phyloP scores from a whole-genome alignment of 257 asterid genomes.

The Solanum sejunctum region DNA sequence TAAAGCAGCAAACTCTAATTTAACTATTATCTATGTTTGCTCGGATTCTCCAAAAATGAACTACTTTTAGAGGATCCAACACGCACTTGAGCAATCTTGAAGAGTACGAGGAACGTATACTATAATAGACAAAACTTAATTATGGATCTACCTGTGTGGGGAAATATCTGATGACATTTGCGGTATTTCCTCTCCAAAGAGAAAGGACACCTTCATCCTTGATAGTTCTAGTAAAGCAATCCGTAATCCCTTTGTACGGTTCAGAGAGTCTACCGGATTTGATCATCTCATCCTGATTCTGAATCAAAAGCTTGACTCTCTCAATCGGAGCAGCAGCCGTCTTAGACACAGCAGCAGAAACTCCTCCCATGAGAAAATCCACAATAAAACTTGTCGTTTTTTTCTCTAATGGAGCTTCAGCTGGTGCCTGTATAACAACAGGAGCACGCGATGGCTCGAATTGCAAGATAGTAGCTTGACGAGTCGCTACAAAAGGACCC shows the following conservation, averaged over 20 bases:
- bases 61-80: not conserved
- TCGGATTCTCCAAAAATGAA: not conserved
- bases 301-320: conserved; percentile 14
- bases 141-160: conserved; percentile 6
- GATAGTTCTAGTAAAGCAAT: conserved; percentile 12
- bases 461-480: not conserved
- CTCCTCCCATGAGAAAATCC: conserved; percentile 20
- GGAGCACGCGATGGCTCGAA: not conserved
- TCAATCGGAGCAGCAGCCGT: conserved; percentile 5
- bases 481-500: not conserved
- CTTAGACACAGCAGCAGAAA: conserved; percentile 13
- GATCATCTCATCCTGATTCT: conserved; percentile 20
- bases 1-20: not conserved
- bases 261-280: conserved; percentile 6
- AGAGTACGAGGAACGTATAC: not conserved
- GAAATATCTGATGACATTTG: conserved; percentile 6
- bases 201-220: conserved; percentile 15
- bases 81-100: not conserved
- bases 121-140: not conserved
- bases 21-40: not conserved
- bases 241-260: conserved; percentile 12
- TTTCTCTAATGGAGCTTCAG: not conserved
- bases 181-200: conserved; percentile 18
- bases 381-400: not conserved
- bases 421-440: conserved; percentile 3